Evolutionary conservation across 108 stramenopile genomes (phyloP).

Genomic region (Poteriospumella lacustris): DNA sequence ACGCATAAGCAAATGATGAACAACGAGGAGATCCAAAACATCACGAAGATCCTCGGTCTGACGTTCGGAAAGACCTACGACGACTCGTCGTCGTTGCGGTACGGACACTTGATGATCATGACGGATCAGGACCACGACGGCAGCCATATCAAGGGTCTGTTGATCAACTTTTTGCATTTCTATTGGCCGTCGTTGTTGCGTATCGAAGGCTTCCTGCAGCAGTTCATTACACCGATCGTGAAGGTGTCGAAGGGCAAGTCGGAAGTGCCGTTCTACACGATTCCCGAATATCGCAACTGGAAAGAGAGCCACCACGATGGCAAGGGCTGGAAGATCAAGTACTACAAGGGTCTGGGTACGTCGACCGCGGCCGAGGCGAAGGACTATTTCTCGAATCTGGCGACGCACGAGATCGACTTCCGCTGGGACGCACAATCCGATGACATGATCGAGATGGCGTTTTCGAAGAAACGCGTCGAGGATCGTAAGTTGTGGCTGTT

Average conservation of each 20-base stretch:
- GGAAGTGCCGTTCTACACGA: constrained; percentile 43
- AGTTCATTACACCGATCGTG: constrained; percentile 99
- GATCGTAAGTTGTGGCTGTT: constrained; percentile 90
- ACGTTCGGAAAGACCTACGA: constrained; percentile 78
- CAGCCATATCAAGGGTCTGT: constrained; percentile 98
- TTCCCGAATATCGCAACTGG: constrained; percentile 75
- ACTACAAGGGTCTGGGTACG: constrained; percentile 99
- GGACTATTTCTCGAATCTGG: constrained; percentile 61
- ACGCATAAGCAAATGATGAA: constrained; percentile 70
- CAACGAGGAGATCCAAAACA: constrained; percentile 91
- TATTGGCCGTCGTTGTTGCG: constrained; percentile 93
- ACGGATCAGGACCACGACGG: constrained; percentile 99
- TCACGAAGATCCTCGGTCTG: constrained; percentile 94
- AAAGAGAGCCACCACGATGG: constrained; percentile 58
- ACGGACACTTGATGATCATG: constrained; percentile 99
- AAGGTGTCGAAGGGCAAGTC: constrained; percentile 79
- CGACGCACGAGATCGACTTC: constrained; percentile 57
- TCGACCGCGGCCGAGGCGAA: constrained; percentile 89
- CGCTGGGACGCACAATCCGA: constrained; percentile 33
- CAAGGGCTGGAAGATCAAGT: constrained; percentile 84
- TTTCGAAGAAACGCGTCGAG: constrained; percentile 81
- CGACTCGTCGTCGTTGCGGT: constrained; percentile 76
- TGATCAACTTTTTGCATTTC: constrained; percentile 90
- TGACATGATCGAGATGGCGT: constrained; percentile 96
- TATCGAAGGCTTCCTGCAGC: constrained; percentile 87